Conservation (phyloP, 1,139 yeast species). For the Yamadazyma atmosphaerica region DNA sequence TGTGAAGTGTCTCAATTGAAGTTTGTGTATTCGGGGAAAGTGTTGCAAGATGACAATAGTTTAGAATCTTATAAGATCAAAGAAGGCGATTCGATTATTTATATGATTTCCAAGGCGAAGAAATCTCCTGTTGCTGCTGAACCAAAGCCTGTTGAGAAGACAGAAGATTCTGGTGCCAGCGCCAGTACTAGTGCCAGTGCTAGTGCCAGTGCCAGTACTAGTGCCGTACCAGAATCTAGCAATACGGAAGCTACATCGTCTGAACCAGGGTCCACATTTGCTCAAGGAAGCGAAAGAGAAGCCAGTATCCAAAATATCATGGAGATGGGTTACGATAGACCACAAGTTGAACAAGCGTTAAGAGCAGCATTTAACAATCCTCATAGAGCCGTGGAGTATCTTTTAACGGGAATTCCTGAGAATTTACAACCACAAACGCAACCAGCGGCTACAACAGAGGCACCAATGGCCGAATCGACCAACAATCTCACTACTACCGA, state of each 20-base stretch:
- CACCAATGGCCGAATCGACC: slow-evolving; percentile 10
- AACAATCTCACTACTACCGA: slow-evolving; percentile 10
- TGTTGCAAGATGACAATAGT: slow-evolving; percentile 79
- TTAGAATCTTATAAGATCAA: slow-evolving; percentile 73
- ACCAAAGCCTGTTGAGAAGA: slow-evolving; percentile 12
- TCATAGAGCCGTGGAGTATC: slow-evolving; percentile 95
- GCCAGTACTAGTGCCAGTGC: slow-evolving; percentile 17
- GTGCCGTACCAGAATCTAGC: slow-evolving; percentile 13
- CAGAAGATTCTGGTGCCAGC: slow-evolving; percentile 23
- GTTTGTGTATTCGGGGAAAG: slow-evolving; percentile 90
- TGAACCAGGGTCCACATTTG: slow-evolving; percentile 49
- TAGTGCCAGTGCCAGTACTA: slow-evolving; percentile 9
- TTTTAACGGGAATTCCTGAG: slow-evolving; percentile 89
- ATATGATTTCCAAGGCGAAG: slow-evolving; percentile 72
- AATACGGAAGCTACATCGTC: slow-evolving; percentile 17
- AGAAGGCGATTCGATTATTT: slow-evolving; percentile 88
- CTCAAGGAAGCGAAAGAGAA: slow-evolving; percentile 67
- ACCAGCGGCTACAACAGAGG: slow-evolving; percentile 19
- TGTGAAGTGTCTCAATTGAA: slow-evolving; percentile 79
- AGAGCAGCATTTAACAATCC: slow-evolving; percentile 97
- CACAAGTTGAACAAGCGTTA: slow-evolving; percentile 85
- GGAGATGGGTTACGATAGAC: slow-evolving; percentile 95
- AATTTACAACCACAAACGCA: slow-evolving; percentile 37
- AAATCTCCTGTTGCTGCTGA: slow-evolving; percentile 20
- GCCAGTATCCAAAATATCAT: slow-evolving; percentile 74